Conservation (phyloP, 768 basidiomycete species). For the Gloeostereum incarnatum region DNA sequence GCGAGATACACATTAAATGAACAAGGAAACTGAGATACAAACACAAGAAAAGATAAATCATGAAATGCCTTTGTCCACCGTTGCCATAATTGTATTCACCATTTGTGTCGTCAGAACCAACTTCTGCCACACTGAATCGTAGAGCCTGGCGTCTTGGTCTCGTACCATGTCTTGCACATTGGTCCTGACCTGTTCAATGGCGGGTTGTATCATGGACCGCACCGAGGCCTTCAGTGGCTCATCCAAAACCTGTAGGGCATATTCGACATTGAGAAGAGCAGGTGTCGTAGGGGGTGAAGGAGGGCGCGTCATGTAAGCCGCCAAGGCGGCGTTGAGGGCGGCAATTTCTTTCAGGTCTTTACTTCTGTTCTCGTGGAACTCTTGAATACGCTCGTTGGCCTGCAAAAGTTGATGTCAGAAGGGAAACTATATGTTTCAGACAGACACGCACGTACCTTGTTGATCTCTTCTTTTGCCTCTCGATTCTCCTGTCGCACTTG, state of each 20-base stretch:
- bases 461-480: neutral
- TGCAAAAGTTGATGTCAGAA: slow-evolving; percentile 2
- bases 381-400: slow-evolving; percentile 14
- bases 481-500: neutral
- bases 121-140: slow-evolving; percentile 16
- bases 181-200: slow-evolving; percentile 13
- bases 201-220: slow-evolving; percentile 13
- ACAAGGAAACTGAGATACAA: neutral
- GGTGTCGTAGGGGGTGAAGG: slow-evolving; percentile 10
- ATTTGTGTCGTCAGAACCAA: slow-evolving; percentile 7
- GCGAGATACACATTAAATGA: neutral
- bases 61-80: neutral
- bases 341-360: slow-evolving; percentile 12
- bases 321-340: slow-evolving; percentile 16
- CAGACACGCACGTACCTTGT: neutral
- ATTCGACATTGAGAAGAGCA: neutral
- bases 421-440: neutral
- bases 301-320: neutral
- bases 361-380: slow-evolving; percentile 8
- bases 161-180: slow-evolving; percentile 15
- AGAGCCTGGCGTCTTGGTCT: slow-evolving; percentile 14
- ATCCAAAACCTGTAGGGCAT: slow-evolving; percentile 14
- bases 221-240: slow-evolving; percentile 16
- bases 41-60: neutral
- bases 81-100: slow-evolving; percentile 2